Evolutionary conservation across 108 stramenopile genomes (phyloP).

Genomic region (Skeletonema tropicum): DNA sequence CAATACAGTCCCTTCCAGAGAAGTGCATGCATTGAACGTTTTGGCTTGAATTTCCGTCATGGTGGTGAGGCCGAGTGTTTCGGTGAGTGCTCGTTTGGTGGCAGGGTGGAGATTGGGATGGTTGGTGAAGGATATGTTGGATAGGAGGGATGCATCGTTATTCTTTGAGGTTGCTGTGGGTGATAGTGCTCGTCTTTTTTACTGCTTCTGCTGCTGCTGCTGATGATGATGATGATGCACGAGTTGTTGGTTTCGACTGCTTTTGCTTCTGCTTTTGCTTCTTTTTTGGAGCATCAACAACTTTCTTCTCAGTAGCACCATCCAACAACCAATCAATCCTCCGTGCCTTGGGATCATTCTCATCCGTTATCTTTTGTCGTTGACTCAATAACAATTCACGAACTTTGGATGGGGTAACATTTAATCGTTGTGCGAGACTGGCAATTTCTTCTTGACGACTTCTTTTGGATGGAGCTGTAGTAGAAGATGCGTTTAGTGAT

Average conservation of each 20-base stretch:
- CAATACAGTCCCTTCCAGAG: conserved; percentile 53
- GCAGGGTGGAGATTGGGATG: not conserved
- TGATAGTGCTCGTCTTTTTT: not conserved
- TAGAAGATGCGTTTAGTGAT: not conserved
- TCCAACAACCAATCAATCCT: conserved; percentile 12
- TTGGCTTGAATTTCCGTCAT: conserved; percentile 80
- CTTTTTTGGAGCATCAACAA: no score
- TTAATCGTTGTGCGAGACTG: not conserved
- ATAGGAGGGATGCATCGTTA: not conserved
- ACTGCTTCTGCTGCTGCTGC: not conserved
- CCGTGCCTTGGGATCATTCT: not conserved
- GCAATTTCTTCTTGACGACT: not conserved
- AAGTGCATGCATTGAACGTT: conserved; percentile 48
- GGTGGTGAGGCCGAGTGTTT: conserved; percentile 23
- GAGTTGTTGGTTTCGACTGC: no score
- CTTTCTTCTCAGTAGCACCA: not conserved
- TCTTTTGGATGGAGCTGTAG: not conserved
- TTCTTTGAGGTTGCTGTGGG: not conserved
- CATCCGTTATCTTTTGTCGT: not conserved
- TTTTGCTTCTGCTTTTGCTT: no score
- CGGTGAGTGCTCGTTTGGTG: conserved; percentile 27
- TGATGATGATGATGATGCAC: not conserved
- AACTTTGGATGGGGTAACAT: not conserved
- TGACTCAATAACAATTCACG: not conserved
- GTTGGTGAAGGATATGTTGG: not conserved